A percentile compares a stretch with the other conserved stretches of the same genome.
These are phyloP conservation scores for Hypoxylon sp. DNA, from an alignment of 2,329 filamentous ascomycete species.

Conservation along the genomic window DNA sequence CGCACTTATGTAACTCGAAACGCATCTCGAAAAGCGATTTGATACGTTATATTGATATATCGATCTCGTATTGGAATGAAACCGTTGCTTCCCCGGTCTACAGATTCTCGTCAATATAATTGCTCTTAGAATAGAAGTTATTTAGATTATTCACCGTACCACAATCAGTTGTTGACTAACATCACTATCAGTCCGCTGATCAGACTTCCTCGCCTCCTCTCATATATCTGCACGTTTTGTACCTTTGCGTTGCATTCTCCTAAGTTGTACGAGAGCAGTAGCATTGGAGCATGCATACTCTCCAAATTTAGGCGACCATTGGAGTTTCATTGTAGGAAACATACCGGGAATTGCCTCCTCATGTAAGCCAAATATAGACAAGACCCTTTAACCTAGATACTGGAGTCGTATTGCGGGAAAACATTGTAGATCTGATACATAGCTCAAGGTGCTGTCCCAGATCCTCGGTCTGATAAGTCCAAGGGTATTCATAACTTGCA, in stretches of 20 bases:
- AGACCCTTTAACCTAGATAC: constrained; percentile 4
- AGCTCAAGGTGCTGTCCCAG: neutral
- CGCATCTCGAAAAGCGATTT: constrained; percentile 2
- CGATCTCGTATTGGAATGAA: neutral
- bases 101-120: neutral
- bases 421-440: neutral
- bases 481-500: neutral
- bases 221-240: neutral
- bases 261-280: neutral
- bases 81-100: neutral
- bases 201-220: neutral
- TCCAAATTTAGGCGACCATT: neutral
- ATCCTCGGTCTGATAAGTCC: constrained; percentile 1
- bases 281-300: neutral
- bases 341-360: neutral
- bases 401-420: neutral
- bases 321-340: neutral
- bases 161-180: neutral
- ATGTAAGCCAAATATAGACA: neutral
- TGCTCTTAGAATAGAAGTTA: constrained; percentile 6
- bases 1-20: constrained; percentile 28
- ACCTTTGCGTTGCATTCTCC: neutral
- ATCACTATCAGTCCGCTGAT: neutral
- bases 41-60: constrained; percentile 11
- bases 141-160: neutral